Conservation (phyloP, 164 flowering plant species). For the Vitis riparia region DNA sequence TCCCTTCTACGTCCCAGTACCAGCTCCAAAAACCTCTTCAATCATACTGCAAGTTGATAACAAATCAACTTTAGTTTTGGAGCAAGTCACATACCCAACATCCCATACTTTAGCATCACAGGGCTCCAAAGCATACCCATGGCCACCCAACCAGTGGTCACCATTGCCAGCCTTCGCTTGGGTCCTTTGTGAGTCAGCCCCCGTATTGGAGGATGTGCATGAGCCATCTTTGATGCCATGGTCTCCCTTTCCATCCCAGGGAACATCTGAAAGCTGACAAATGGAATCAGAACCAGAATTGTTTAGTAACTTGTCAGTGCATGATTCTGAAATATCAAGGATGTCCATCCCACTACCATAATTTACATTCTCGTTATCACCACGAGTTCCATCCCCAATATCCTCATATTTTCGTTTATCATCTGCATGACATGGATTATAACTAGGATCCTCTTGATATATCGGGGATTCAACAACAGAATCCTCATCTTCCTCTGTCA, state of each 20-base stretch:
- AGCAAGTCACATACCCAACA: constrained; percentile 31
- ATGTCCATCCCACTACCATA: not conserved
- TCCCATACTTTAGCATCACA: constrained; percentile 55
- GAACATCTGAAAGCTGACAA: not conserved
- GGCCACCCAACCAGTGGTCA: constrained; percentile 23
- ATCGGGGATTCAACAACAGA: constrained; percentile 37
- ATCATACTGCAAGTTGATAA: constrained; percentile 63
- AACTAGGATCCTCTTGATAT: constrained; percentile 12
- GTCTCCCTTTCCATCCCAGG: constrained; percentile 20
- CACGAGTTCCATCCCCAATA: constrained; percentile 1
- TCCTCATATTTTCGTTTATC: constrained; percentile 13
- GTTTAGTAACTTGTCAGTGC: not conserved
- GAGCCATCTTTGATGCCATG: constrained; percentile 42
- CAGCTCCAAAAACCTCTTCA: constrained; percentile 68
- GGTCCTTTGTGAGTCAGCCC: constrained; percentile 16
- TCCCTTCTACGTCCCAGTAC: constrained; percentile 28
- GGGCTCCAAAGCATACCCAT: constrained; percentile 34
- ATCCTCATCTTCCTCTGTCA: constrained; percentile 36
- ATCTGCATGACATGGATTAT: not conserved
- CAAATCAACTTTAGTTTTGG: constrained; percentile 40
- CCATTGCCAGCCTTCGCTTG: constrained; percentile 19
- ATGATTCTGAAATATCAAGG: not conserved
- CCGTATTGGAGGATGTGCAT: constrained; percentile 38
- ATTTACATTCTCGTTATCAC: constrained; percentile 5
- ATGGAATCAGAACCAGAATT: constrained; percentile 5